phyloP scores from a whole-genome alignment of 2,329 filamentous ascomycete species.

The Xylaria sp. region DNA sequence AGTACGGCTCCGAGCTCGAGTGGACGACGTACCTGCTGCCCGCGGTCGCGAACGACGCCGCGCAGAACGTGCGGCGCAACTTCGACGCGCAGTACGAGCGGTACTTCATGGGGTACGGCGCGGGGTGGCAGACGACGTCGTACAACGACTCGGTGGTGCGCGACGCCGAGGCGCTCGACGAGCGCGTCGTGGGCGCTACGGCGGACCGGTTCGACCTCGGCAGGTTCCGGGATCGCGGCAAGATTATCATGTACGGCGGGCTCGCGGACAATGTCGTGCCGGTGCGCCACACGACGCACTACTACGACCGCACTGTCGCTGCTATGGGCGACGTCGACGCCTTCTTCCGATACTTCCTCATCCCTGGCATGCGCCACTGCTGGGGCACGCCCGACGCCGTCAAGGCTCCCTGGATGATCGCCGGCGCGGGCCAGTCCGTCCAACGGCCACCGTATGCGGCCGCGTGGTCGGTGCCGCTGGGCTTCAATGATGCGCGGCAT shows the following conservation, averaged over 20 bases:
- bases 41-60: constrained; percentile 19
- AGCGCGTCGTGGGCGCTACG: constrained; percentile 34
- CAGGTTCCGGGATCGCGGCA: constrained; percentile 36
- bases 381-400: constrained; percentile 33
- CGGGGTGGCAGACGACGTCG: constrained; percentile 33
- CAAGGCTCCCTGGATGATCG: constrained; percentile 42
- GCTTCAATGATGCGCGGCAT: constrained; percentile 34
- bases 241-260: constrained; percentile 43
- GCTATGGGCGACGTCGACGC: constrained; percentile 47
- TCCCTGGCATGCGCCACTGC: constrained; percentile 55
- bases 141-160: constrained; percentile 38
- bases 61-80: constrained; percentile 34
- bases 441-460: constrained; percentile 39
- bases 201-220: constrained; percentile 41
- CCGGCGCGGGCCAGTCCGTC: constrained; percentile 36
- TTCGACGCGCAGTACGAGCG: constrained; percentile 40
- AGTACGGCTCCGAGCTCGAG: constrained; percentile 50
- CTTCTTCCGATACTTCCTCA: constrained; percentile 53
- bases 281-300: constrained; percentile 36
- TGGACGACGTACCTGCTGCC: constrained; percentile 38
- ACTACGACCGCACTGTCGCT: constrained; percentile 37
- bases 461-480: constrained; percentile 36
- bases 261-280: constrained; percentile 39
- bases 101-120: constrained; percentile 38
- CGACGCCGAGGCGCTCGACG: constrained; percentile 33